Conservation (phyloP, 352 stramenopile genomes). For the Aphanomyces stellatus region DNA sequence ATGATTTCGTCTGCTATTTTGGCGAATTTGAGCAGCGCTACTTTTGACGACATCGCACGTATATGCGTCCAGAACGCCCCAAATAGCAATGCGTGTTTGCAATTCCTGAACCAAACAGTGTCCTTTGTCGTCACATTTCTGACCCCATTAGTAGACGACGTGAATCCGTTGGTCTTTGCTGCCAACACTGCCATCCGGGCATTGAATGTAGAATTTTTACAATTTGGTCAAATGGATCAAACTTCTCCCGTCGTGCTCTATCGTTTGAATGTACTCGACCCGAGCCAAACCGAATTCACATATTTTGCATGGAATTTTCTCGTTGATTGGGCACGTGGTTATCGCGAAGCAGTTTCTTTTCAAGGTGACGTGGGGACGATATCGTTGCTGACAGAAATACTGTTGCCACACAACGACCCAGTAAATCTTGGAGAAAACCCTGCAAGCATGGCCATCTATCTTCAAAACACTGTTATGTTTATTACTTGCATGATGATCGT, state of each 20-base stretch:
- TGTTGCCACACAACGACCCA: neutral
- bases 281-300: neutral
- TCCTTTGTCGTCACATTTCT: too few species aligned
- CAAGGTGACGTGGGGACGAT: slow-evolving; percentile 1
- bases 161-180: too few species aligned
- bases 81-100: too few species aligned
- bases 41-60: too few species aligned
- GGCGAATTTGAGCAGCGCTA: too few species aligned
- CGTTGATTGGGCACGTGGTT: neutral
- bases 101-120: too few species aligned
- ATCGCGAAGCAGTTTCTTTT: neutral
- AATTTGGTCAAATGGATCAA: neutral
- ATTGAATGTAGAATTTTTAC: neutral
- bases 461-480: neutral
- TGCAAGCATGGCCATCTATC: neutral
- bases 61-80: too few species aligned
- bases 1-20: too few species aligned
- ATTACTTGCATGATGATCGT: neutral
- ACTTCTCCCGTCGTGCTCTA: neutral
- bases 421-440: neutral
- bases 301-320: slow-evolving; percentile 2
- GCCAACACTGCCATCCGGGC: neutral
- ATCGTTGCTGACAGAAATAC: neutral
- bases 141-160: too few species aligned
- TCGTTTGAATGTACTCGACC: neutral